A percentile compares a stretch with the other conserved stretches of the same genome.
Conservation (phyloP, 148 eudicot species). For the Fallopia convolvulus region DNA sequence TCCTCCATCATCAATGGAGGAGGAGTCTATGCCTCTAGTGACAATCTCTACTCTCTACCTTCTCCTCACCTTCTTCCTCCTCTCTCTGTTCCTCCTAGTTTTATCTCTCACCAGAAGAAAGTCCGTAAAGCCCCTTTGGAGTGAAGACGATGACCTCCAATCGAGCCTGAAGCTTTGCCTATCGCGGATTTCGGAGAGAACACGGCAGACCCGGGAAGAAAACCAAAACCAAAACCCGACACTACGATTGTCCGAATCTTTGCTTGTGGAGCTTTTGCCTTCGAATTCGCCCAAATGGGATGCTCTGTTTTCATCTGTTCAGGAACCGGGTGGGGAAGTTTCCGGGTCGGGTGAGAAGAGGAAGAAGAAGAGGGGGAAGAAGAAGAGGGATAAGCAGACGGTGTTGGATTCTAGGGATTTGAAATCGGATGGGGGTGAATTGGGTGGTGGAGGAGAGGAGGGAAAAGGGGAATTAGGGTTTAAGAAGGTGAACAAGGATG, state of each 20-base stretch:
- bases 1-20: not conserved
- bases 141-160: conserved; percentile 12
- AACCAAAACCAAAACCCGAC: too few species aligned
- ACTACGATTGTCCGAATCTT: conserved; percentile 21
- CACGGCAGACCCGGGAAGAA: conserved; percentile 13
- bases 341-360: conserved; percentile 9
- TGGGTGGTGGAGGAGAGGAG: not conserved
- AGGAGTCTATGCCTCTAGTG: conserved; percentile 3
- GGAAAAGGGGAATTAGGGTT: conserved; percentile 5
- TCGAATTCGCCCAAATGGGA: conserved; percentile 35
- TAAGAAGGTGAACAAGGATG: conserved; percentile 21
- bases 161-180: conserved; percentile 13
- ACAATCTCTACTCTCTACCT: not conserved
- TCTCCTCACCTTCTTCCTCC: conserved; percentile 9
- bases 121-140: not conserved
- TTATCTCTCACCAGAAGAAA: conserved; percentile 25
- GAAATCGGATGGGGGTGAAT: conserved; percentile 4
- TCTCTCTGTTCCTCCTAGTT: conserved; percentile 20
- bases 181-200: conserved; percentile 13
- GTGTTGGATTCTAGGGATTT: conserved; percentile 13
- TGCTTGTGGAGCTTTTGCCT: conserved; percentile 41
- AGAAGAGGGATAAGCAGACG: conserved; percentile 35
- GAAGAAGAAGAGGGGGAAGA: conserved; percentile 23
- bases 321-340: conserved; percentile 17
- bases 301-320: conserved; percentile 16